These are phyloP conservation scores for Cyclocybe cylindracea DNA, from an alignment of 768 basidiomycete species.

Conservation along the genomic window DNA sequence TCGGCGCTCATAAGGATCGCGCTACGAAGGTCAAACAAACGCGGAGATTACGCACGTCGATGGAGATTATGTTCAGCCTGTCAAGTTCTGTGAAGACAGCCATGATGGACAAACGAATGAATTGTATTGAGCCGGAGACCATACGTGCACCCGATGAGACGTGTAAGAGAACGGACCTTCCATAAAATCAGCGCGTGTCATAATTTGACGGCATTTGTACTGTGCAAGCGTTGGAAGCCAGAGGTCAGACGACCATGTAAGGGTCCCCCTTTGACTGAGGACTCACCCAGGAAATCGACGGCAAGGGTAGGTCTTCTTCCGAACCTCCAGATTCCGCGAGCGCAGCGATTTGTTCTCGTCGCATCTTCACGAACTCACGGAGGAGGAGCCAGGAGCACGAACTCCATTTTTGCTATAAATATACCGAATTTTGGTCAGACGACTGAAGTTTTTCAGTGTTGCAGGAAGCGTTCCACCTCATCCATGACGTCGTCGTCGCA, in stretches of 20 bases:
- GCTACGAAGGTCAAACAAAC: background rate
- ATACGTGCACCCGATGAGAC: background rate
- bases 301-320: conserved; percentile 52
- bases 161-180: conserved; percentile 48
- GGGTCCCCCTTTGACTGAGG: conserved; percentile 1
- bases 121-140: background rate
- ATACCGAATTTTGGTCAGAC: background rate
- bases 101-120: background rate
- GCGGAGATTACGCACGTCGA: conserved; percentile 55
- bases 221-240: conserved; percentile 17
- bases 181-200: conserved; percentile 84
- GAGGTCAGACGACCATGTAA: background rate
- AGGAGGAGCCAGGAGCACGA: conserved; percentile 82
- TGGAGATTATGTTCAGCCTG: conserved; percentile 70
- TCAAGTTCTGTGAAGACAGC: conserved; percentile 52
- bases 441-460: background rate
- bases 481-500: conserved; percentile 90
- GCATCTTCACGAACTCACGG: conserved; percentile 67
- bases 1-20: background rate
- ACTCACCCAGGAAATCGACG: conserved; percentile 62
- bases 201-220: conserved; percentile 77
- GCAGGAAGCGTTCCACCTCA: conserved; percentile 53
- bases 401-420: conserved; percentile 71
- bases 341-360: conserved; percentile 44
- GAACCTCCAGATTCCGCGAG: conserved; percentile 23